Percentiles rank a stretch among this genome's conserved stretches.
These are phyloP conservation scores for Lumnitzera racemosa DNA, from an alignment of 345 rosid species.

Conservation along the genomic window DNA sequence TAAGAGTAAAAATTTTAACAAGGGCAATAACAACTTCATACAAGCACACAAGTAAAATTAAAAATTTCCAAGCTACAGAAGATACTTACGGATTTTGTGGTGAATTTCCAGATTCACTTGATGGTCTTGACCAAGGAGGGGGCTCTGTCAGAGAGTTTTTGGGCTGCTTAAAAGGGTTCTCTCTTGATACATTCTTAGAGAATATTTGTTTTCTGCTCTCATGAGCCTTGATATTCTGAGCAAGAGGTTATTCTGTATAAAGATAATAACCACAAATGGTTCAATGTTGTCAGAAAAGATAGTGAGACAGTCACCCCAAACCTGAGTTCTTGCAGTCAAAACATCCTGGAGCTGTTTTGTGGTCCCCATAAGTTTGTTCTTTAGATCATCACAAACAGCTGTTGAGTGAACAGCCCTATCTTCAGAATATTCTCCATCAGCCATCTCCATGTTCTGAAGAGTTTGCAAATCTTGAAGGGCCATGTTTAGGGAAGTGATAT, in stretches of 20 bases:
- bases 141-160: slow-evolving; percentile 52
- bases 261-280: slow-evolving; percentile 2
- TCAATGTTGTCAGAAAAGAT: slow-evolving; percentile 3
- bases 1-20: neutral
- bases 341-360: slow-evolving; percentile 78
- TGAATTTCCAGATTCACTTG: slow-evolving; percentile 29
- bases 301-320: slow-evolving; percentile 8
- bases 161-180: slow-evolving; percentile 40
- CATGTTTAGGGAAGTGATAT: slow-evolving; percentile 59
- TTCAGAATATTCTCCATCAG: slow-evolving; percentile 65
- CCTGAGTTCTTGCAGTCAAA: slow-evolving; percentile 84
- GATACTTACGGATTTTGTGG: slow-evolving; percentile 48
- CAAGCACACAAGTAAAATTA: neutral
- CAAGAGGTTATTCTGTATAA: slow-evolving; percentile 1
- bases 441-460: slow-evolving; percentile 71
- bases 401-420: slow-evolving; percentile 72
- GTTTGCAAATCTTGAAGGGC: slow-evolving; percentile 79
- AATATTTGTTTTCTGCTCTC: slow-evolving; percentile 76
- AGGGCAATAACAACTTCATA: neutral
- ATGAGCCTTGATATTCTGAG: slow-evolving; percentile 88
- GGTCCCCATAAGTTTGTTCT: slow-evolving; percentile 74
- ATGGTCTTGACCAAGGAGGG: slow-evolving; percentile 80
- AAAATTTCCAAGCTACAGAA: neutral
- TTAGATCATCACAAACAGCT: slow-evolving; percentile 76
- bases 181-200: slow-evolving; percentile 57